Conservation (phyloP, 345 rosid genomes). For the Rhodomyrtus tomentosa region DNA sequence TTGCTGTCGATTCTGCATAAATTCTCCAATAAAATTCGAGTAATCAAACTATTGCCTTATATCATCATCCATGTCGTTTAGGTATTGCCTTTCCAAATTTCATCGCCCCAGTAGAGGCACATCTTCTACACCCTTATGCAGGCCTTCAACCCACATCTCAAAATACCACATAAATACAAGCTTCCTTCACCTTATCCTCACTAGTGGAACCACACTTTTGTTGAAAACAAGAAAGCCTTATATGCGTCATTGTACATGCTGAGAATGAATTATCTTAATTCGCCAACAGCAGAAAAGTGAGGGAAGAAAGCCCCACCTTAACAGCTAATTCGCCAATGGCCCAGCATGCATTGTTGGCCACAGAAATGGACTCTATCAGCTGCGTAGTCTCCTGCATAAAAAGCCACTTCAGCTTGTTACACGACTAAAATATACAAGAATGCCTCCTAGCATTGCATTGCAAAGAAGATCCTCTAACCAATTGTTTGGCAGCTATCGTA, state of each 20-base stretch:
- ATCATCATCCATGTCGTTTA: neutral
- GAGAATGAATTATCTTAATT: neutral
- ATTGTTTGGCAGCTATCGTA: constrained; percentile 64
- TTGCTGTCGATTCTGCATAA: neutral
- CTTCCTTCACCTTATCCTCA: neutral
- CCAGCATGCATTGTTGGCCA: constrained; percentile 98
- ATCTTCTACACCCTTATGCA: neutral
- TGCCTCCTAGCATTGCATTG: neutral
- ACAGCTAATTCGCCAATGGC: constrained; percentile 96
- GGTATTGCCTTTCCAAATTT: neutral
- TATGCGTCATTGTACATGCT: neutral
- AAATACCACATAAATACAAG: neutral
- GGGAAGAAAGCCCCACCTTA: constrained; percentile 35
- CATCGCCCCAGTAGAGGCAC: neutral
- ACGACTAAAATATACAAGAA: neutral
- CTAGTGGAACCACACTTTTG: neutral
- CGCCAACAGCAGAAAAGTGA: neutral
- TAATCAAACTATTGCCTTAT: neutral
- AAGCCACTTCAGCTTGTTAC: neutral
- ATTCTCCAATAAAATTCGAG: neutral
- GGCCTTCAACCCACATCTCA: neutral
- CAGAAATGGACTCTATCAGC: constrained; percentile 67
- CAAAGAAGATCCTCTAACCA: constrained; percentile 40
- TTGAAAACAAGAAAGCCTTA: neutral
- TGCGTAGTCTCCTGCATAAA: constrained; percentile 47